These are phyloP conservation scores for Whalleya microplaca DNA, from an alignment of 2,329 filamentous ascomycete genomes.

Conservation along the genomic window DNA sequence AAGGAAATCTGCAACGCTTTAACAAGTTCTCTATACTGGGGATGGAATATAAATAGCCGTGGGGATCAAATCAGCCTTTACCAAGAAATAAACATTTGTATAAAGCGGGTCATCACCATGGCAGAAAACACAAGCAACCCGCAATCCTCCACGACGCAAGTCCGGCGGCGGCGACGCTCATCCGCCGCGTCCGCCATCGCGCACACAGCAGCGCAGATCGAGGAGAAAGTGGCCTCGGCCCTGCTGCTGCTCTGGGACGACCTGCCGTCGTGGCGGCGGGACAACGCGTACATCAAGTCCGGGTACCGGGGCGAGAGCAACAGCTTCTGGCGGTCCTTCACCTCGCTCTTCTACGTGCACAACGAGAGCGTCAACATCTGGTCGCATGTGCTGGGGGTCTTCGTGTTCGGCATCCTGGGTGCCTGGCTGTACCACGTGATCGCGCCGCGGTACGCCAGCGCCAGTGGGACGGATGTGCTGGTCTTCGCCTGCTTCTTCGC, in stretches of 20 bases:
- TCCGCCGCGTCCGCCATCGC: slow-evolving; percentile 33
- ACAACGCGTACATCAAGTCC: slow-evolving; percentile 59
- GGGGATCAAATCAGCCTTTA: background rate
- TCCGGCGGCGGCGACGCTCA: slow-evolving; percentile 38
- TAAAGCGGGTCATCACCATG: background rate
- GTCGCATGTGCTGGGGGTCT: slow-evolving; percentile 67
- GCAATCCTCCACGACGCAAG: slow-evolving; percentile 5
- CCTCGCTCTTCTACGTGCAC: slow-evolving; percentile 58
- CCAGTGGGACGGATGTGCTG: slow-evolving; percentile 64
- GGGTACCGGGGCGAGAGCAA: slow-evolving; percentile 58
- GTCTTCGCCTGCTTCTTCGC: slow-evolving; percentile 80
- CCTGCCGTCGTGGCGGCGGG: slow-evolving; percentile 61
- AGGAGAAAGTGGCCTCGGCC: slow-evolving; percentile 45
- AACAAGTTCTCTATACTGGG: too few species aligned
- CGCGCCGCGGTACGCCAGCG: slow-evolving; percentile 67
- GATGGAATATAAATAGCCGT: background rate
- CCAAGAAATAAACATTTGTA: background rate
- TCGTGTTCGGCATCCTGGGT: slow-evolving; percentile 57
- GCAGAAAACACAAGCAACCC: slow-evolving; percentile 1
- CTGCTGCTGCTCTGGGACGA: slow-evolving; percentile 61
- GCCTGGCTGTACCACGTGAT: slow-evolving; percentile 60
- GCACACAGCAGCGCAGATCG: slow-evolving; percentile 38
- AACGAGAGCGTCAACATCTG: slow-evolving; percentile 68
- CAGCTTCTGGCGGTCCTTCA: slow-evolving; percentile 51
- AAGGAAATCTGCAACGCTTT: too few species aligned